Evolutionary conservation across 2,329 filamentous ascomycete genomes (phyloP).

Genomic region (Albifimbria verrucaria): DNA sequence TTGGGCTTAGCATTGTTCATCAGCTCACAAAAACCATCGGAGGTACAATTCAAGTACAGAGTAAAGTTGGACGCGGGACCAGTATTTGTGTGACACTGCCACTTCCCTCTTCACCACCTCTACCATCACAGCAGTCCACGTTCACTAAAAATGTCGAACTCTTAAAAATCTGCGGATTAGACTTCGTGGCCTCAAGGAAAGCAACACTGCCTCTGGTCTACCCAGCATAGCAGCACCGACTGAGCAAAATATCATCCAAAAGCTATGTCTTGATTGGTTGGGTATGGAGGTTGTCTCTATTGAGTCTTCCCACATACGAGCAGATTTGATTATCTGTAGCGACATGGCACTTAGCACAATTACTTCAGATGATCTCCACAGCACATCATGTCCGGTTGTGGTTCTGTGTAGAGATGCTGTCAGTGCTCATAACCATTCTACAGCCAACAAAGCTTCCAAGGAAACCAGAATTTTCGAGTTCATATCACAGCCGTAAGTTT

Average conservation of each 20-base stretch:
- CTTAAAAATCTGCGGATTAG: too few species aligned
- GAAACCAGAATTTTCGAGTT: constrained; percentile 29
- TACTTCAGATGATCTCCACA: not conserved
- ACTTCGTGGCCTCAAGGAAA: too few species aligned
- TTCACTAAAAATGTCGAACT: too few species aligned
- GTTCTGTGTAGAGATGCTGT: constrained; percentile 30
- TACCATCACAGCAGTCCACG: too few species aligned
- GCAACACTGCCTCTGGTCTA: too few species aligned
- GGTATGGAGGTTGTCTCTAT: constrained; percentile 15
- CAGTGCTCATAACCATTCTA: constrained; percentile 20
- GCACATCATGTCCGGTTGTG: constrained; percentile 18
- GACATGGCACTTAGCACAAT: not conserved
- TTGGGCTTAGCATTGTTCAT: constrained; percentile 64
- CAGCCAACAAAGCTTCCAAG: constrained; percentile 15
- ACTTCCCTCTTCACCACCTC: too few species aligned
- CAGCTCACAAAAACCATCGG: constrained; percentile 55
- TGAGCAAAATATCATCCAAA: constrained; percentile 7
- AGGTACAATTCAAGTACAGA: constrained; percentile 58
- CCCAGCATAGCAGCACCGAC: too few species aligned
- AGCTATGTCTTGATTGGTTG: constrained; percentile 26
- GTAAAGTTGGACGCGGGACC: constrained; percentile 32
- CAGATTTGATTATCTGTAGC: not conserved
- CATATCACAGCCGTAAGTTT: constrained; percentile 34
- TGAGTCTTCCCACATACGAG: not conserved
- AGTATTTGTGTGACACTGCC: constrained; percentile 30